phyloP scores from a whole-genome alignment of 345 rosid species.

The Microcos paniculata region DNA sequence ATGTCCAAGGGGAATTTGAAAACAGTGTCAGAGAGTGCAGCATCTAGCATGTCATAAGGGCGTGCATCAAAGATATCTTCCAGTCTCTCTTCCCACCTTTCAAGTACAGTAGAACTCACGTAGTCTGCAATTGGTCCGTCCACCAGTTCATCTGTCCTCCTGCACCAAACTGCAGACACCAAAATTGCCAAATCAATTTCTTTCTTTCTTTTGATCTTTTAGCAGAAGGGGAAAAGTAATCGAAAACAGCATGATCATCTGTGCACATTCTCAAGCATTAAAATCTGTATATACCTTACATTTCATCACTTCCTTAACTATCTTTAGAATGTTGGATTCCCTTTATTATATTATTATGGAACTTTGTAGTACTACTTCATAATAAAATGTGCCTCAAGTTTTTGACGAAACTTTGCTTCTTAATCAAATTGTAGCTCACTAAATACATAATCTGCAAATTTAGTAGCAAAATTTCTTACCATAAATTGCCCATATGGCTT shows the following conservation, averaged over 20 bases:
- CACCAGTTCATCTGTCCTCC: conserved; percentile 59
- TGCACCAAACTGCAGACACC: conserved; percentile 52
- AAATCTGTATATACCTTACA: not conserved
- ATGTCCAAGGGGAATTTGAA: conserved; percentile 52
- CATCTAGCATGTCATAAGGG: conserved; percentile 61
- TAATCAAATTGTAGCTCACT: not conserved
- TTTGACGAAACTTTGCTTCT: too few species aligned
- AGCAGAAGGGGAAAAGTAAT: too few species aligned
- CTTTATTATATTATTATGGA: too few species aligned
- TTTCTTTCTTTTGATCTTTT: too few species aligned
- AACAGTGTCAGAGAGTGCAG: conserved; percentile 54
- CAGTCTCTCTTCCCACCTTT: conserved; percentile 60
- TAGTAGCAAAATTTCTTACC: conserved; percentile 31
- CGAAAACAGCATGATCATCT: too few species aligned
- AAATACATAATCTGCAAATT: not conserved
- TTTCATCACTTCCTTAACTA: not conserved
- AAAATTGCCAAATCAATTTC: not conserved
- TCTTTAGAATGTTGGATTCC: not conserved
- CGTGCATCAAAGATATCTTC: conserved; percentile 52
- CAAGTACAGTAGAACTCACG: conserved; percentile 43
- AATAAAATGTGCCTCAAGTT: too few species aligned
- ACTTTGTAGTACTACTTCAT: too few species aligned
- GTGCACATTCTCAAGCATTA: not conserved
- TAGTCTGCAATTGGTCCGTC: conserved; percentile 53
- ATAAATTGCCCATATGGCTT: conserved; percentile 70